phyloP scores from a whole-genome alignment of 116 monocot genomes.

The Cymodocea nodosa region DNA sequence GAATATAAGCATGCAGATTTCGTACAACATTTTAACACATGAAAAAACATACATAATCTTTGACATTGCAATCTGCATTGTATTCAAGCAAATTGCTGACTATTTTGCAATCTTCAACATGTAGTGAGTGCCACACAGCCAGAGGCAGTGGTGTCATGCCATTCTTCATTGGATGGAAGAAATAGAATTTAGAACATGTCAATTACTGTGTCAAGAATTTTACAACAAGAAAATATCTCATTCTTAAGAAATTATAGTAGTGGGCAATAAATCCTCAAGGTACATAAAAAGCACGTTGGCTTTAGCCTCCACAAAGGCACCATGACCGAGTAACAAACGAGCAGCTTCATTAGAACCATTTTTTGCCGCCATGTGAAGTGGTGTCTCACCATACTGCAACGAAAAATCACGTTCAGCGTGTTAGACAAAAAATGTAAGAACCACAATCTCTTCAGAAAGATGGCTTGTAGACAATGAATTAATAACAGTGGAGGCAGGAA shows the following conservation, averaged over 20 bases:
- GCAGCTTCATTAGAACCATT: conserved; percentile 59
- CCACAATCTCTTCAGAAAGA: no score
- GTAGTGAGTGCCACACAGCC: conserved; percentile 82
- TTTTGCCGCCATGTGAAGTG: conserved; percentile 92
- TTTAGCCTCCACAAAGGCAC: conserved; percentile 62
- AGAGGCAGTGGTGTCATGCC: conserved; percentile 94
- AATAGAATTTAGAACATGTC: background rate
- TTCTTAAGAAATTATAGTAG: background rate
- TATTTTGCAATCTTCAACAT: conserved; percentile 30
- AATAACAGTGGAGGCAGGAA: background rate
- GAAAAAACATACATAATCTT: conserved; percentile 50
- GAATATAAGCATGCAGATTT: background rate
- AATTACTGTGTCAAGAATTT: no score
- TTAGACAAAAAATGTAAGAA: no score
- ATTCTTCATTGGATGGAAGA: conserved; percentile 41
- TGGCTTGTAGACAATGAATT: no score
- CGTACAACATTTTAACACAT: background rate
- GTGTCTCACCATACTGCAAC: conserved; percentile 90
- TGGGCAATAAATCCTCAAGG: background rate
- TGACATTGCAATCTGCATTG: conserved; percentile 53
- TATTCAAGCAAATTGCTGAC: conserved; percentile 54
- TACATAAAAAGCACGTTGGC: conserved; percentile 38
- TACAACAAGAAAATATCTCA: background rate
- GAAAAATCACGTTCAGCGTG: background rate
- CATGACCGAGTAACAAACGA: conserved; percentile 45